Evolutionary conservation across 352 stramenopile genomes (phyloP).

Genomic region (Phytophthora pistaciae): DNA sequence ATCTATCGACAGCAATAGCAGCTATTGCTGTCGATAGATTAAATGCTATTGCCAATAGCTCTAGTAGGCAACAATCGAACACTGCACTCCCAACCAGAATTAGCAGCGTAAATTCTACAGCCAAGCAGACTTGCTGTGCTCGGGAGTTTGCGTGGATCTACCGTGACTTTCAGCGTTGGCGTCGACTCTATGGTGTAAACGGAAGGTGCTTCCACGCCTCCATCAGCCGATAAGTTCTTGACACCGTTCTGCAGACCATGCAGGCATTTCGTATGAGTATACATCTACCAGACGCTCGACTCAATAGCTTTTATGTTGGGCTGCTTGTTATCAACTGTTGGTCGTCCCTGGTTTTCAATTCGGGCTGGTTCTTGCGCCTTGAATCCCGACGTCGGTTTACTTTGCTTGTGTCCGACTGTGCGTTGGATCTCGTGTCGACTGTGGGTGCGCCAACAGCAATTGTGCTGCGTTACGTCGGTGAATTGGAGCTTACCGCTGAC

Average conservation of each 20-base stretch:
- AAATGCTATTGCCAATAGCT: too few relatives aligned
- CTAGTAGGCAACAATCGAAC: too few relatives aligned
- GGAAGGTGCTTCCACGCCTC: slow-evolving; percentile 22
- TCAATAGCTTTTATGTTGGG: slow-evolving; percentile 36
- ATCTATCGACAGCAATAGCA: neutral
- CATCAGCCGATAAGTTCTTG: slow-evolving; percentile 19
- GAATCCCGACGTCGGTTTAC: slow-evolving; percentile 17
- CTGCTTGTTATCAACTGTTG: slow-evolving; percentile 34
- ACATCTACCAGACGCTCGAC: slow-evolving; percentile 17
- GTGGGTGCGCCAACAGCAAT: slow-evolving; percentile 21
- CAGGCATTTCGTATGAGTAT: slow-evolving; percentile 30
- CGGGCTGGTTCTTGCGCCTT: slow-evolving; percentile 1
- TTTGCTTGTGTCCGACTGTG: slow-evolving; percentile 10
- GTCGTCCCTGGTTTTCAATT: slow-evolving; percentile 11
- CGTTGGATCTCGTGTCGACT: slow-evolving; percentile 26
- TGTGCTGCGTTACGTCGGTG: slow-evolving; percentile 11
- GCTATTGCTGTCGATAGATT: too few relatives aligned
- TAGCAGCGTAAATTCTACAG: too few relatives aligned
- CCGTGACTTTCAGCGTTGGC: too few relatives aligned
- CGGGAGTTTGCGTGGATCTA: too few relatives aligned
- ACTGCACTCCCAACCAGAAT: too few relatives aligned
- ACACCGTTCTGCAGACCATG: slow-evolving; percentile 20
- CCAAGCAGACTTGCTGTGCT: too few relatives aligned
- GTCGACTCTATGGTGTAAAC: slow-evolving; percentile 3
- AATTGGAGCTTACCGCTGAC: neutral